Conservation (phyloP, 345 rosid genomes). For the Rubroshorea leprosula region DNA sequence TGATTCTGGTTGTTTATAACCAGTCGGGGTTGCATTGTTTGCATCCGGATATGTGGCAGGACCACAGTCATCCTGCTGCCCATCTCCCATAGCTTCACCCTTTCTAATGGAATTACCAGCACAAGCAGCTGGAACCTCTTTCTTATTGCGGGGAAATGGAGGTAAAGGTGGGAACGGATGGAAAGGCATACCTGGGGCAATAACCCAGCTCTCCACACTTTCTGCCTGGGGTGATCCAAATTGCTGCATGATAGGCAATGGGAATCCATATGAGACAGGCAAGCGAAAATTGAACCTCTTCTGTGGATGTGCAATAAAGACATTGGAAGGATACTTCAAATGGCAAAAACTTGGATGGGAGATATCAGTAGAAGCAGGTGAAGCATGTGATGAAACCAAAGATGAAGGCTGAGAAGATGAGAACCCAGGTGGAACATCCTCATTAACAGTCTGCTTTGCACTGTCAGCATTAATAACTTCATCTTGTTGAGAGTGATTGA, state of each 20-base stretch:
- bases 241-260: constrained; percentile 54
- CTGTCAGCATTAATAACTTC: no score
- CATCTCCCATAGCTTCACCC: no score
- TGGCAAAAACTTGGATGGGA: constrained; percentile 20
- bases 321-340: constrained; percentile 26
- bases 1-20: constrained; percentile 25
- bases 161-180: constrained; percentile 89
- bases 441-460: constrained; percentile 32
- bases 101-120: constrained; percentile 8
- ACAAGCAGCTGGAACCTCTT: constrained; percentile 23
- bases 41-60: constrained; percentile 13
- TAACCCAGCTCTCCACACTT: constrained; percentile 44
- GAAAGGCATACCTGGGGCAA: constrained; percentile 87
- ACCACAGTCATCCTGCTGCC: no score
- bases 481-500: no score
- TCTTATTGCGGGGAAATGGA: constrained; percentile 39
- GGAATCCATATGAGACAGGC: constrained; percentile 86
- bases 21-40: constrained; percentile 28
- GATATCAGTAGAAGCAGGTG: constrained; percentile 19
- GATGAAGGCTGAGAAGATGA: constrained; percentile 36
- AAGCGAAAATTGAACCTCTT: constrained; percentile 15
- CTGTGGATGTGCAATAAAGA: constrained; percentile 20
- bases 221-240: constrained; percentile 51
- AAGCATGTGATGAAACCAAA: constrained; percentile 30
- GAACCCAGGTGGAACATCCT: constrained; percentile 88